Conservation (phyloP, 169 alveolate species). For the Eimeria maxima region DNA sequence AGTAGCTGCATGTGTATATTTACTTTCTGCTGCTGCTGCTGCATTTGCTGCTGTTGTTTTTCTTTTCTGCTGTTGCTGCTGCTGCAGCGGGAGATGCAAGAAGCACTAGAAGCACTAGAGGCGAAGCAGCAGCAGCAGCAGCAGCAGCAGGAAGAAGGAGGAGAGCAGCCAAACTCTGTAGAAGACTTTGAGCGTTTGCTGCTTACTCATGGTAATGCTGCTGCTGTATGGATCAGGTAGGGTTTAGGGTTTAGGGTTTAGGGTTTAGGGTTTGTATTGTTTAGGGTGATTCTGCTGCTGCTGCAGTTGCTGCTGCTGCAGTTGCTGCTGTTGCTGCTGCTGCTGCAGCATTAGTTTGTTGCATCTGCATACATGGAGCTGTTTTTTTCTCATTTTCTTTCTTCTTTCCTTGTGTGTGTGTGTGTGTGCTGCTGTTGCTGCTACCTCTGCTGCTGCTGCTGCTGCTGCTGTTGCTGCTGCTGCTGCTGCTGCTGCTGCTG, state of each 20-base stretch:
- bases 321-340: not conserved
- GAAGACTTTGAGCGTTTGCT: conserved; percentile 89
- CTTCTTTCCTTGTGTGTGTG: too few relatives aligned
- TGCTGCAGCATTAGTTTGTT: not conserved
- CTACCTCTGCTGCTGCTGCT: too few relatives aligned
- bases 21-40: not conserved
- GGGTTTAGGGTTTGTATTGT: not conserved
- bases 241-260: not conserved
- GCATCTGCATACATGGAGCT: too few relatives aligned
- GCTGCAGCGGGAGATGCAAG: conserved; percentile 59
- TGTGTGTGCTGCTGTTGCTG: too few relatives aligned
- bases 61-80: conserved; percentile 25
- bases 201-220: conserved; percentile 86
- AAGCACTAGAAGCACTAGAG: conserved; percentile 1
- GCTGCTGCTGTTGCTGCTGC: too few relatives aligned
- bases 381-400: too few relatives aligned
- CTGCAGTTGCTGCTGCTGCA: not conserved
- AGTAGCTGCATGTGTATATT: not conserved
- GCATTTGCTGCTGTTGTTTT: not conserved
- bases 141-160: conserved; percentile 52
- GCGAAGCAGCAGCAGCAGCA: conserved; percentile 46
- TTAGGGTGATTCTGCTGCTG: not conserved
- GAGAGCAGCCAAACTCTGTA: conserved; percentile 78
- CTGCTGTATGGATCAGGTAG: conserved; percentile 89
- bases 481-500: too few relatives aligned